Evolutionary conservation across 2,329 filamentous ascomycete genomes (phyloP).

Genomic region (Thielaviopsis euricoi): DNA sequence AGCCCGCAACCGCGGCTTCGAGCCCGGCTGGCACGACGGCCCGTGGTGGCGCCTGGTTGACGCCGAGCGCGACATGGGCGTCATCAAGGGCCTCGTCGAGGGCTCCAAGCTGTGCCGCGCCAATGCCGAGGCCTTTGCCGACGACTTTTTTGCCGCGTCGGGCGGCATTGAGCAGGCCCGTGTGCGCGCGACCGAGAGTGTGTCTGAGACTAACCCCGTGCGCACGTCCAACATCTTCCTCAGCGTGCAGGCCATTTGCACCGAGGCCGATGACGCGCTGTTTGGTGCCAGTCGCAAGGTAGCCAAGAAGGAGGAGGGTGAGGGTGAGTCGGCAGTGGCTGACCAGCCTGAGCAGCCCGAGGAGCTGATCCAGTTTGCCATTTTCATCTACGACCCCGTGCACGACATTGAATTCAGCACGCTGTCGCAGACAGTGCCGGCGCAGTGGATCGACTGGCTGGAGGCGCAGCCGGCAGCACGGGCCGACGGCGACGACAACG

Average conservation of each 20-base stretch:
- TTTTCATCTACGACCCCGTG: conserved; percentile 74
- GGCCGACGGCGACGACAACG: conserved; percentile 17
- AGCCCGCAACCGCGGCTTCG: conserved; percentile 43
- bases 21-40: conserved; percentile 72
- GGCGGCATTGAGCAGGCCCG: conserved; percentile 72
- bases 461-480: conserved; percentile 46
- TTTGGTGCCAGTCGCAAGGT: conserved; percentile 40
- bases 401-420: conserved; percentile 79
- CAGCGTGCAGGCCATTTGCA: conserved; percentile 72
- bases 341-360: conserved; percentile 36
- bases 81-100: conserved; percentile 65
- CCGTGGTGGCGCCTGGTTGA: conserved; percentile 81
- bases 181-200: conserved; percentile 58
- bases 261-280: conserved; percentile 45
- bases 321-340: conserved; percentile 17
- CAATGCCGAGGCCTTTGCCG: conserved; percentile 72
- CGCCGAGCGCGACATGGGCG: conserved; percentile 56
- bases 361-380: conserved; percentile 53
- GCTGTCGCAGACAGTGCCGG: conserved; percentile 67
- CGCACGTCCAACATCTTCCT: conserved; percentile 90
- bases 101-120: conserved; percentile 84
- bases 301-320: conserved; percentile 35
- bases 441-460: conserved; percentile 80
- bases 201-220: conserved; percentile 76
- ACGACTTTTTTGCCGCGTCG: conserved; percentile 62